Percentiles rank a stretch among this genome's conserved stretches.
Conservation (phyloP, 345 rosid genomes). For the Brassica incana region DNA sequence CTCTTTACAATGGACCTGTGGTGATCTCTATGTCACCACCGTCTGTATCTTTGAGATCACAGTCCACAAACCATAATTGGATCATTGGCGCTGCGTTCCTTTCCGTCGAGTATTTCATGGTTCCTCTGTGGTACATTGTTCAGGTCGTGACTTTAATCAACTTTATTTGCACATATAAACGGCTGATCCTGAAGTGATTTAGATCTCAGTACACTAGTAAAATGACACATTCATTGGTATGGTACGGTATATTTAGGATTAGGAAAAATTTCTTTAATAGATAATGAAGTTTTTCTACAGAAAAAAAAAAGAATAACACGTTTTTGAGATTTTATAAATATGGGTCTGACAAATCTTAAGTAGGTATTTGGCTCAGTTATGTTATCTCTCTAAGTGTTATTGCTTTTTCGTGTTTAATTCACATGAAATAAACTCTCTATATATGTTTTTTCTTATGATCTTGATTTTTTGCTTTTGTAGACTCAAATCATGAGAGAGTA, state of each 20-base stretch:
- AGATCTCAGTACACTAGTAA: too few species aligned
- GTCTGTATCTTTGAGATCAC: conserved; percentile 36
- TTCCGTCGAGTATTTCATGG: conserved; percentile 59
- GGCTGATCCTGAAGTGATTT: too few species aligned
- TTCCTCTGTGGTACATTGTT: conserved; percentile 87
- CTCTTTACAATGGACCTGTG: conserved; percentile 71
- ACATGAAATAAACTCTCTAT: not conserved
- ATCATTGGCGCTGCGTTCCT: conserved; percentile 72
- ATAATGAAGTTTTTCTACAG: too few species aligned
- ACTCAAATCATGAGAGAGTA: conserved; percentile 82
- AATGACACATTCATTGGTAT: too few species aligned
- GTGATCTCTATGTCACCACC: conserved; percentile 47
- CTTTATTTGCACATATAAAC: not conserved
- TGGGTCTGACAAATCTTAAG: too few species aligned
- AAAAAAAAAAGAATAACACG: too few species aligned
- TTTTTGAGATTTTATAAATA: too few species aligned
- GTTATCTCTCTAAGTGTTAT: too few species aligned
- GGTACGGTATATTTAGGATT: too few species aligned
- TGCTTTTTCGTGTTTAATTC: too few species aligned
- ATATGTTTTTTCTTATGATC: not conserved
- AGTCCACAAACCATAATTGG: conserved; percentile 58
- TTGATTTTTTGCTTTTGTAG: conserved; percentile 34
- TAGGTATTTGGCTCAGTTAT: too few species aligned
- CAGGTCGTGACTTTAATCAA: conserved; percentile 48
- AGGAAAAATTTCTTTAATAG: too few species aligned